phyloP scores from a whole-genome alignment of 1,284 basidiomycete species.

The Pseudozyma thailandica region DNA sequence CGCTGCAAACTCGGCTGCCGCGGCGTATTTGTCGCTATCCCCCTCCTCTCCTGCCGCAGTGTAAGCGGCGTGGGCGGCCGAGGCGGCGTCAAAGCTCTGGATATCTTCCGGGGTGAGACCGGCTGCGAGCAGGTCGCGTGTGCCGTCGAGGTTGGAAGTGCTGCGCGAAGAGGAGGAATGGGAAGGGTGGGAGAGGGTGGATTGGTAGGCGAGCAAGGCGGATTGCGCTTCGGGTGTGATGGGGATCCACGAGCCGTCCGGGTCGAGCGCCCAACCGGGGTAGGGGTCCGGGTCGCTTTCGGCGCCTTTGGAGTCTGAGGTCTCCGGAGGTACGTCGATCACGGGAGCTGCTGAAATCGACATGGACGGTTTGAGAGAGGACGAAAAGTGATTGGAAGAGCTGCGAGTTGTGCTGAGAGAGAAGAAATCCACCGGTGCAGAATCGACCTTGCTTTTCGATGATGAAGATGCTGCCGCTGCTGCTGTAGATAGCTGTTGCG shows the following conservation, averaged over 20 bases:
- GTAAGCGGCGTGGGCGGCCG: constrained; percentile 47
- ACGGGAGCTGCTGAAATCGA: constrained; percentile 54
- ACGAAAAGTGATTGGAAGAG: neutral
- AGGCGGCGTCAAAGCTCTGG: constrained; percentile 43
- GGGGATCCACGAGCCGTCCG: constrained; percentile 64
- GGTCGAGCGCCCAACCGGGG: constrained; percentile 64
- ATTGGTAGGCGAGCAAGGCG: constrained; percentile 47
- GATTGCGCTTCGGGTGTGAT: constrained; percentile 65
- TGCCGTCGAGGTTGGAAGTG: constrained; percentile 38
- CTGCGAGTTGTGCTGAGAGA: constrained; percentile 16
- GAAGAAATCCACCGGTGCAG: constrained; percentile 44
- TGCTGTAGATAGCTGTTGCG: neutral
- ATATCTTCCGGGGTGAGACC: constrained; percentile 24
- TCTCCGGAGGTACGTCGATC: constrained; percentile 7
- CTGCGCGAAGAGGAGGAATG: constrained; percentile 7
- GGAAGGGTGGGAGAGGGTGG: constrained; percentile 1
- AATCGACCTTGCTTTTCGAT: constrained; percentile 9
- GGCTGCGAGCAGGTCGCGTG: constrained; percentile 26
- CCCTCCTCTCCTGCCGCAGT: constrained; percentile 4
- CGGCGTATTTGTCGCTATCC: constrained; percentile 38
- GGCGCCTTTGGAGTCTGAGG: neutral
- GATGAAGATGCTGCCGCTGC: neutral
- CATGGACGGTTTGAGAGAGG: constrained; percentile 4
- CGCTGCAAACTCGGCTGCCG: constrained; percentile 37
- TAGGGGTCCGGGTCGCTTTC: constrained; percentile 18